phyloP scores from a whole-genome alignment of 106 monocot genomes.

The Dactylorhiza incarnata region DNA sequence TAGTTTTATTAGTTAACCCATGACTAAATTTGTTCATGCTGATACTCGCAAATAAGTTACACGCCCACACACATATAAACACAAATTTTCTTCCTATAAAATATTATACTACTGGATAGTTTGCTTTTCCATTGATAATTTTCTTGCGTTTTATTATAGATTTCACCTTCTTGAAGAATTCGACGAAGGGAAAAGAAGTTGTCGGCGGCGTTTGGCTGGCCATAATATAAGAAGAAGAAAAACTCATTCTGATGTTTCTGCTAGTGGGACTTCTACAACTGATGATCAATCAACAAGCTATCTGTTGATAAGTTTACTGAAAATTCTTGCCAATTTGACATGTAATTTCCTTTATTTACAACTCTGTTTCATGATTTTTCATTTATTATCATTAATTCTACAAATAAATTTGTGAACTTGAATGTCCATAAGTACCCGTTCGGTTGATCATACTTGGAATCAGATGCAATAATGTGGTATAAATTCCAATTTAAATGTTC shows the following conservation, averaged over 20 bases:
- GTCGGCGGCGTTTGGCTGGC: conserved; percentile 47
- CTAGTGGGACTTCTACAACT: conserved; percentile 19
- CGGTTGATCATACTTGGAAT: no score
- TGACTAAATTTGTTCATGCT: no score
- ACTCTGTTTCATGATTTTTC: not conserved
- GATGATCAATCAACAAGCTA: conserved; percentile 28
- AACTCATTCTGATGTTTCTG: conserved; percentile 21
- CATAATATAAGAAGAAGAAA: conserved; percentile 53
- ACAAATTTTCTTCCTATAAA: not conserved
- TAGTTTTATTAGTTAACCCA: not conserved
- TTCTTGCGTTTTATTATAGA: conserved; percentile 17
- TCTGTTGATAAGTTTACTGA: conserved; percentile 41
- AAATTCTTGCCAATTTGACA: conserved; percentile 39
- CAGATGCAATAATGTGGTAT: no score
- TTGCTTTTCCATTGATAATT: not conserved
- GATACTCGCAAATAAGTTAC: not conserved
- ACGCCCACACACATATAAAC: not conserved
- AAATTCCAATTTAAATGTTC: no score
- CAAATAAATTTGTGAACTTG: not conserved
- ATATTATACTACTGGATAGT: not conserved
- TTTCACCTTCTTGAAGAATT: conserved; percentile 70
- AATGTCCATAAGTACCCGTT: not conserved
- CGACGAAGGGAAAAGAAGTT: conserved; percentile 65
- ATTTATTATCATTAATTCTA: not conserved
- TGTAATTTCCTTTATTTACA: conserved; percentile 17